Base-by-base conservation (phyloP, 192 early-diverging fungal genomes). In the Podila horticola region DNA sequence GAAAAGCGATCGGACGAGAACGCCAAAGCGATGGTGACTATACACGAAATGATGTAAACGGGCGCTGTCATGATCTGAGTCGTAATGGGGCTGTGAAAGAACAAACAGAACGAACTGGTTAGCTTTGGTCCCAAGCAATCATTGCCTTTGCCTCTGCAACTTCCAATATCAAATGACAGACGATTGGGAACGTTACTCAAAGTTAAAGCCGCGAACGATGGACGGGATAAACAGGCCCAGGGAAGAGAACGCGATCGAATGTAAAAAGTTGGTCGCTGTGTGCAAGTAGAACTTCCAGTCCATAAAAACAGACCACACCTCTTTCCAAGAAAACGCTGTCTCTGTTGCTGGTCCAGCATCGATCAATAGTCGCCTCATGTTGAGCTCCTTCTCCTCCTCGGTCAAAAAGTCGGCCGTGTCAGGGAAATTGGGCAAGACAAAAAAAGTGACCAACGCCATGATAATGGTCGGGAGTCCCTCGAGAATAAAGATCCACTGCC, bases 211-310 rank as follows among this genome's bases (percentile, higher is more conserved):
- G 22, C 79, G 82, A 52, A 92, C 84, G 30, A 94, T 92, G 15
- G 88, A 87, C 1, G 92, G 91, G 52, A 94, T 69, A 70, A 92
- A 92, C 24, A 90, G 86, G 58, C 85, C 79, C 38, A 90, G 86
- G 59, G 87, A 88, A 30, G 88, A 88, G 15, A 89, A 66, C 10
- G 90, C 84, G 31, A 87, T 90, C 64, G 85, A 73, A 63, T 87
- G 83, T 6, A 89, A 87, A 52, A 92, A 88, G 60, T 86, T 87
- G 20, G 89, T 84, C 8, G 89, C 30, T 5, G 84, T 73, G 19
- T 84, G 77, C 12, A 86, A 67, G 12, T 87, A 48, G 19, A 75
- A 49, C 63, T 75, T 75, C 74, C 76, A 88, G 51, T 88, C 86
- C 11, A 31, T 64, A 31, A 88, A 82, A 0, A 69, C 83, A 7